Evolutionary conservation across 2,329 filamentous ascomycete species (phyloP).

Genomic region (Hymenoscyphus albidus): DNA sequence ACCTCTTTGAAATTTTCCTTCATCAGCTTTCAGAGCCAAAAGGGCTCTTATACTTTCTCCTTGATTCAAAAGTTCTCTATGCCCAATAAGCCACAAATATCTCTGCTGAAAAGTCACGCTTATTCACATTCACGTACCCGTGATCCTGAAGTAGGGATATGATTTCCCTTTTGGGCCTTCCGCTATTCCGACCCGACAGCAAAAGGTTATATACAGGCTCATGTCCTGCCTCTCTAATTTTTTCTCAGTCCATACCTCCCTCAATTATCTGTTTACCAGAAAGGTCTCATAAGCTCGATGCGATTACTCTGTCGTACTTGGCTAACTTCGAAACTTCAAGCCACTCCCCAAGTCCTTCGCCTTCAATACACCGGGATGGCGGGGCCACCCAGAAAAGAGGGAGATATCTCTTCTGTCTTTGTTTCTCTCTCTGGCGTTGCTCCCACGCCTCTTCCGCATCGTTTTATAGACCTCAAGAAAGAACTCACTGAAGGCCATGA

Average conservation of each 20-base stretch:
- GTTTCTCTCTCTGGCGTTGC: constrained; percentile 51
- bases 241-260: not conserved
- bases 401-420: constrained; percentile 61
- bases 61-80: too few species aligned
- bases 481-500: constrained; percentile 49
- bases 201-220: not conserved
- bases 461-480: constrained; percentile 55
- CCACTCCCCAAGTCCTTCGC: not conserved
- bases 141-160: not conserved
- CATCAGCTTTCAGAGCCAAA: too few species aligned
- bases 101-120: not conserved
- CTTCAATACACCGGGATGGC: not conserved
- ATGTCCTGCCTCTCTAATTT: not conserved
- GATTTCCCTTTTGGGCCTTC: not conserved
- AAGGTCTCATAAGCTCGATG: not conserved
- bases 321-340: not conserved
- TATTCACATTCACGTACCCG: not conserved
- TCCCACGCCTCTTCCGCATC: constrained; percentile 46
- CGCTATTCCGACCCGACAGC: not conserved
- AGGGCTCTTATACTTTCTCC: too few species aligned
- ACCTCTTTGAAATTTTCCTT: too few species aligned
- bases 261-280: not conserved
- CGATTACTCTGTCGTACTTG: constrained; percentile 4
- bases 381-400: constrained; percentile 40
- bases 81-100: too few species aligned